A percentile compares a stretch with the other conserved stretches of the same genome.
These are phyloP conservation scores for Flaveria brownii DNA, from an alignment of 129 eudicot genomes.

Conservation along the genomic window DNA sequence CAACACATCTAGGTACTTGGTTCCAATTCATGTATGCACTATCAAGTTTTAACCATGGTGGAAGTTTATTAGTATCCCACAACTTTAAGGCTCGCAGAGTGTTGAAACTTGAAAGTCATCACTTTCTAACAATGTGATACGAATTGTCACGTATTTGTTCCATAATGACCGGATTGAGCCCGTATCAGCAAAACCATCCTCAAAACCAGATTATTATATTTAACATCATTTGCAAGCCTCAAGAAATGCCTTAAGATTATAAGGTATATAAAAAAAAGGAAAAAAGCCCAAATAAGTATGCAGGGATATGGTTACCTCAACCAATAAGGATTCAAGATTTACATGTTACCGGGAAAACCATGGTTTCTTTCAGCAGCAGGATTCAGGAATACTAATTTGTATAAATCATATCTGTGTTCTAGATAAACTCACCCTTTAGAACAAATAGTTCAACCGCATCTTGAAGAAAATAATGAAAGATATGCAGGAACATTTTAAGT, in stretches of 20 bases:
- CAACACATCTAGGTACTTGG: constrained; percentile 18
- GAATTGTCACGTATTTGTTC: neutral
- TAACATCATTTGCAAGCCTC: neutral
- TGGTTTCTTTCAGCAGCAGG: constrained; percentile 55
- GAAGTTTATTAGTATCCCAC: neutral
- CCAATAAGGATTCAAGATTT: constrained; percentile 28
- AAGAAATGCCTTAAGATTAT: neutral
- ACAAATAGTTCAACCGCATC: constrained; percentile 35
- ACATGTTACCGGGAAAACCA: constrained; percentile 41
- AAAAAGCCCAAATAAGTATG: constrained; percentile 6
- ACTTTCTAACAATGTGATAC: neutral
- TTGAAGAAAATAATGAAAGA: constrained; percentile 34
- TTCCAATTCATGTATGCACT: constrained; percentile 6
- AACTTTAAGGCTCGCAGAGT: neutral
- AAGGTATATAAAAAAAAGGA: neutral
- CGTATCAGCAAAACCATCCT: constrained; percentile 5
- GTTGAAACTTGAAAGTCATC: neutral
- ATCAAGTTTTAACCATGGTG: neutral
- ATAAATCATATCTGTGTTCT: constrained; percentile 45
- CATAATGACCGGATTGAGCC: neutral
- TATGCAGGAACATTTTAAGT: constrained; percentile 34
- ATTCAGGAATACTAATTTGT: constrained; percentile 45
- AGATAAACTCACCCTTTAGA: constrained; percentile 35
- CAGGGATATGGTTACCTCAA: constrained; percentile 31
- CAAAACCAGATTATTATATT: neutral